Base-by-base conservation (phyloP, 805 yeast genomes). In the Candida hungchunana region DNA sequence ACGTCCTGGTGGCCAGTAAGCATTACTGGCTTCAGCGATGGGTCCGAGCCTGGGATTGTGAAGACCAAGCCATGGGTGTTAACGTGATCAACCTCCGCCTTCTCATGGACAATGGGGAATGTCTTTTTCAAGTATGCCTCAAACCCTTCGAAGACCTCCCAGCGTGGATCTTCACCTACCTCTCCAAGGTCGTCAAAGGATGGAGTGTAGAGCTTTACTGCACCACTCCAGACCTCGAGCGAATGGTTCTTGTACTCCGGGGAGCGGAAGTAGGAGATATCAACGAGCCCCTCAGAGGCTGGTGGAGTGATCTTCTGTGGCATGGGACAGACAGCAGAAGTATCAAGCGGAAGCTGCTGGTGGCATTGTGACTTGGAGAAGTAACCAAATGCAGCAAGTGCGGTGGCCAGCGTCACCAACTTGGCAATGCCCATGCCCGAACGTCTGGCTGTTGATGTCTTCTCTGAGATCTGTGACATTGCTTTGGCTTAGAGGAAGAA, bases 1-100 rank as follows among this genome's bases (percentile, higher is more conserved):
- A 81, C 86, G 53, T 86, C 95, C 54, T 79, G 86, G 56, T 86
- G 96, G 5, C 93, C 90, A 57, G 82, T 73, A 29, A 84, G 62
- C 58, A 86, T 46, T 13, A 79, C 47, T 10, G 95, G 95, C 54
- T 81, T 78, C 45, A 79, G 59, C 3, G 55, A 42, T 6, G 49
- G 20, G 27, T 73, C 54, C 4, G 72, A 53, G 10, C 95, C 95
- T 29, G 36, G 25, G 27, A 40, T 30, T 16, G 23, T 27, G 35
- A 37, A 41, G 6, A 41, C 42, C 23, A 41, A 21, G 1, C 42
- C 44, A 16, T 41, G 44, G 3, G 44, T 41, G 20, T 41, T 41
- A 15, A 41, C 39, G 19, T 41, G 44, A 7, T 34, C 36, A 12
- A 41, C 11, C 13, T 31, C 20, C 2, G 44, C 41, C 3, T 24